Evolutionary conservation across 805 yeast genomes (phyloP), one percentile per base, ranked within the genome.

Genomic region (Saccharomyces kudriavzevii): DNA sequence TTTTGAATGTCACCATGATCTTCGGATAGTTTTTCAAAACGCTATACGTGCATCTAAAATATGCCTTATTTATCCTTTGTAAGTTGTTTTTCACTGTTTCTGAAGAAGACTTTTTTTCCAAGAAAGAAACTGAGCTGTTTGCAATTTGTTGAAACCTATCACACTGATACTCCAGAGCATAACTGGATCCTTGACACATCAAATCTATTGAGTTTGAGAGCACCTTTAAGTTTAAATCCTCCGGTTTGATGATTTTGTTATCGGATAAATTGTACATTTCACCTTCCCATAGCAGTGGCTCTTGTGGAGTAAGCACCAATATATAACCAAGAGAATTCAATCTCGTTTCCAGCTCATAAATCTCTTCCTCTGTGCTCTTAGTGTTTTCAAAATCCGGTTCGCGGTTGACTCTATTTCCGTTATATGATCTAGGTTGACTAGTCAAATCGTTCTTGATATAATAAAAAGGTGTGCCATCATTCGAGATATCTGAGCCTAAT

Each of bases 211-310:
- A 57, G 20, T 61, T 62, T 3, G 58, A 51, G 22, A 52, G 29
- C 0, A 63, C 49, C 35, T 61, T 60, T 4, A 64, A 26, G 4
- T 64, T 63, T n/a, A 63, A 55, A 14, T 63, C 59, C 1, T 59
- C 63, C 11, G 54, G 55, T 6, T 54, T 54, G 22, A 62, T 76
- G 13, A 81, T 66, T 25, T 55, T 56, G n/a, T 59, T 60, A 25
- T 76, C 74, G 4, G 70, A 60, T 4, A 87, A 66, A 47, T 82
- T 79, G 40, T 84, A 77, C 57, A 86, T 83, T 20, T 81, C 77
- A 5, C 97, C 97, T 56, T 87, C 90, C 98, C 98, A 92, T 49
- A 87, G 81, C 70, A 91, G 78, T 0, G 97, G 95, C 61, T 88
- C 88, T 2, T 84, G 77, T 0, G 96, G 90, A 61, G 88, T 83